Conservation (phyloP, 352 stramenopile species). For the Phytopythium oedochilum region DNA sequence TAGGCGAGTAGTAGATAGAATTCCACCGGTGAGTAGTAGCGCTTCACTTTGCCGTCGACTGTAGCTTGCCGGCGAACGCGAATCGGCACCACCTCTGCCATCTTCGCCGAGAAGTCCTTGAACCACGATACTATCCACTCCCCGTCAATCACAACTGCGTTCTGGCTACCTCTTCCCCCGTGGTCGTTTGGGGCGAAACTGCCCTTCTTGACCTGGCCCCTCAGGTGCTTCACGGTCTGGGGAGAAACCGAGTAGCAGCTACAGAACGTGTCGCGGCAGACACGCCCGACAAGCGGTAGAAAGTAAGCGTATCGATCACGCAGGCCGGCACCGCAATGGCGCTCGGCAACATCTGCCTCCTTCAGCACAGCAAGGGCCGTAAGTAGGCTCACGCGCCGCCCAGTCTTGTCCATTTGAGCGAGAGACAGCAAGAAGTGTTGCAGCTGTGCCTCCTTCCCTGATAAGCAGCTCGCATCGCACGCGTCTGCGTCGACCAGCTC, state of each 20-base stretch:
- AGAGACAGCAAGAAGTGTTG: too few species aligned
- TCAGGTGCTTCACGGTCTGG: not conserved
- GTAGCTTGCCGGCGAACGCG: slow-evolving; percentile 4
- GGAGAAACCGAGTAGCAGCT: not conserved
- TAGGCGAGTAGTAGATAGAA: slow-evolving; percentile 6
- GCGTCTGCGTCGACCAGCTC: too few species aligned
- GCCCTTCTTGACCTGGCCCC: not conserved
- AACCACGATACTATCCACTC: slow-evolving; percentile 7
- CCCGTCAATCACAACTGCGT: not conserved
- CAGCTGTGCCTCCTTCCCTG: too few species aligned
- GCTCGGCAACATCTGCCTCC: too few species aligned
- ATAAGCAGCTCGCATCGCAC: too few species aligned
- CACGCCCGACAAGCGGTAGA: too few species aligned
- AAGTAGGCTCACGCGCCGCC: too few species aligned
- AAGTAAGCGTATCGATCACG: too few species aligned
- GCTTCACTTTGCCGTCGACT: not conserved
- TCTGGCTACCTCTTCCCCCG: not conserved
- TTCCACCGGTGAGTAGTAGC: slow-evolving; percentile 5
- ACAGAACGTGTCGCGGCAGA: not conserved
- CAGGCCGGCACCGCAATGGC: too few species aligned
- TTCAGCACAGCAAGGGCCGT: too few species aligned
- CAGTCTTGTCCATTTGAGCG: too few species aligned
- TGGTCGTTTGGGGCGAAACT: not conserved
- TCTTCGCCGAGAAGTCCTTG: not conserved
- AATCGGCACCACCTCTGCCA: slow-evolving; percentile 8